Evolutionary conservation across 257 asterid species (phyloP), one percentile per base, ranked within the genome.

Genomic region (Solanum sitiens): DNA sequence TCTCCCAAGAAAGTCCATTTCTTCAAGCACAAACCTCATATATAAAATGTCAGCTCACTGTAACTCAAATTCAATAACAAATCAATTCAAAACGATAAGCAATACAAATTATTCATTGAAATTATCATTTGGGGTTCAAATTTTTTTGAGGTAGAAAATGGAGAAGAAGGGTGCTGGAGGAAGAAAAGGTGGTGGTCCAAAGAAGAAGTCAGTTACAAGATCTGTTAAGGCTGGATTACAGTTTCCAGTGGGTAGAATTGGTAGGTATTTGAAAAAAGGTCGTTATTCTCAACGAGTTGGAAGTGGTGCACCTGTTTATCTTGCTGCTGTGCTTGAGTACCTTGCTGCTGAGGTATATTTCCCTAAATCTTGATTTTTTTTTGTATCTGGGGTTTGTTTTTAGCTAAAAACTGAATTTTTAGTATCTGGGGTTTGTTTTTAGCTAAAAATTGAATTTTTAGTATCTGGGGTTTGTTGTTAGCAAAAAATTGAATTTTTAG

Each of bases 211-310:
- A 9, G 93, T 92, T 23, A 44, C 94, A 84, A 90, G 94, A 80
- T 92, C 94, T 33, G 90, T 87, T 14, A 90, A 88, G 44, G 93
- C 94, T n/a, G 94, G 94, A 0, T 87, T 92, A 13, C 94, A 92
- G 90, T 92, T 92, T 59, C 94, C 94, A 3, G 94, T 92, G 1
- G 94, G 94, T 3, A 89, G 94, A 86, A 92, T 92, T 79, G 94
- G 94, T n/a, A 91, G 94, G 73, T 92, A 89, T 77, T 37, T 92
- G 92, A 92, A 92, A 92, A 91, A 90, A 9, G 94, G 94, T 7
- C 91, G 94, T 27, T 92, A 92, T 15, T 76, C 93, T 3, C 76
- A 90, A 87, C 87, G 94, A 10, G 92, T 92, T 4, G 94, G 94
- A 4, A 84, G 65, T 16, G 93, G 93, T 2, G 94, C 93, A 2